phyloP scores from a whole-genome alignment of 148 eudicot species.

The Spergularia marina region DNA sequence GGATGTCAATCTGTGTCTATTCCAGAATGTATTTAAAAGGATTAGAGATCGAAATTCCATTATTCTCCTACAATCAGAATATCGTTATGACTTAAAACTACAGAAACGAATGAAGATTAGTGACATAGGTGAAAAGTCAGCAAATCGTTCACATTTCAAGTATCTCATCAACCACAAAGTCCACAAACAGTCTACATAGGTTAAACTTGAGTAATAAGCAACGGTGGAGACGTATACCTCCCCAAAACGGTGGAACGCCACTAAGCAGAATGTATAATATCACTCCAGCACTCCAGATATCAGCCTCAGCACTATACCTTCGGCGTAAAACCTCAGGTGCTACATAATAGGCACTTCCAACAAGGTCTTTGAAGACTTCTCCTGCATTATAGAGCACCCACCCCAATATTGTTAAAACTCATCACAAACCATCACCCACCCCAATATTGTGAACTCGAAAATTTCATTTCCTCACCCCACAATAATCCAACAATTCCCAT shows the following conservation, averaged over 20 bases:
- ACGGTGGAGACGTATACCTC: constrained; percentile 48
- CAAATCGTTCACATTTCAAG: not conserved
- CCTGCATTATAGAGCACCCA: constrained; percentile 45
- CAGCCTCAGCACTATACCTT: constrained; percentile 83
- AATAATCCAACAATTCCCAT: too few relatives aligned
- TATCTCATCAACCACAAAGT: not conserved
- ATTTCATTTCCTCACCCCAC: too few relatives aligned
- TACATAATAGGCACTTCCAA: constrained; percentile 98
- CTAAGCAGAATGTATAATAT: constrained; percentile 89
- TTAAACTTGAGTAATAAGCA: not conserved
- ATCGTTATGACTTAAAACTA: constrained; percentile 5
- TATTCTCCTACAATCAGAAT: not conserved
- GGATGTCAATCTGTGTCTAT: not conserved
- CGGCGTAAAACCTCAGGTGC: constrained; percentile 97
- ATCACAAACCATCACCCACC: not conserved
- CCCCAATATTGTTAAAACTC: too few relatives aligned
- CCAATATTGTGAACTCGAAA: too few relatives aligned
- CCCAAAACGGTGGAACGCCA: constrained; percentile 98
- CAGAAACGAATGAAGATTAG: not conserved
- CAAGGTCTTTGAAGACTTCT: constrained; percentile 81
- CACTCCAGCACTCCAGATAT: constrained; percentile 98
- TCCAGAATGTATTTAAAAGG: not conserved
- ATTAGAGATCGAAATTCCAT: not conserved
- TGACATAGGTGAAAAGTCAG: not conserved
- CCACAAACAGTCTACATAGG: not conserved